Base-by-base conservation (phyloP, 257 asterid species). In the Jaltomata sinuosa region DNA sequence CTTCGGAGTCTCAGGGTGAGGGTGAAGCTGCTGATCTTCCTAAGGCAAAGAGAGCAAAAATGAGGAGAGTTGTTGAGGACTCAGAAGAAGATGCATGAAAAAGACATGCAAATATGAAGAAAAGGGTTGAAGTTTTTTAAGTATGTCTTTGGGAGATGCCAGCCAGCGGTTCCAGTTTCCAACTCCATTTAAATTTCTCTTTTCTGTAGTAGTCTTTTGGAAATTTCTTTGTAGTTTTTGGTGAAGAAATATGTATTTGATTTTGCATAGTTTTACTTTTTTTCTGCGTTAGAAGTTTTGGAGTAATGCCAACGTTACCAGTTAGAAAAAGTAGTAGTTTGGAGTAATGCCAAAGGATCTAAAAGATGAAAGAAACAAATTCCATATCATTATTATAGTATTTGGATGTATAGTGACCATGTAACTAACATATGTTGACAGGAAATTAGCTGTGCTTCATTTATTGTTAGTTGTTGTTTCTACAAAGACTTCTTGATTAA, bases 21-120 rank as follows among this genome's bases (percentile, higher is more conserved):
- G 81, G 16, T 72, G 96, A 90, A 38, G 93, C 88, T 69, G 87
- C 71, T 69, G 88, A 83, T 11, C 74, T 83, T 81, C 88, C 82
- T 32, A 90, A 31, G 83, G 90, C 84, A 2, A 92, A 90, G 87
- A 90, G 94, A 86, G 89, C 92, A 21, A 93, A 87, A 83, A 89
- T 55, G 57, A 88, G 83, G 36, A 88, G 88, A 54, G 89, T 91
- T 32, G 91, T 91, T 87, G 90, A 88, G 54, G 94, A 94, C 12
- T 87, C 94, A 0, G 97, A 94, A 69, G 98, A 93, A 85, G 97
- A 89, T 84, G 89, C 61, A 34, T 76, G 49, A 47, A 47, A 27
- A 9, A 76, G 61, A 29, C 81, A 47, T 49, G 81, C 47, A 47
- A 42, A 45, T 76, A 27, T 27, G 42, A 14, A 15, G 81, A 74